A percentile compares a stretch with the other conserved stretches of the same genome.
These are phyloP conservation scores for Ophiostoma himal-ulmi DNA, from an alignment of 2,329 filamentous ascomycete species.

Conservation along the genomic window DNA sequence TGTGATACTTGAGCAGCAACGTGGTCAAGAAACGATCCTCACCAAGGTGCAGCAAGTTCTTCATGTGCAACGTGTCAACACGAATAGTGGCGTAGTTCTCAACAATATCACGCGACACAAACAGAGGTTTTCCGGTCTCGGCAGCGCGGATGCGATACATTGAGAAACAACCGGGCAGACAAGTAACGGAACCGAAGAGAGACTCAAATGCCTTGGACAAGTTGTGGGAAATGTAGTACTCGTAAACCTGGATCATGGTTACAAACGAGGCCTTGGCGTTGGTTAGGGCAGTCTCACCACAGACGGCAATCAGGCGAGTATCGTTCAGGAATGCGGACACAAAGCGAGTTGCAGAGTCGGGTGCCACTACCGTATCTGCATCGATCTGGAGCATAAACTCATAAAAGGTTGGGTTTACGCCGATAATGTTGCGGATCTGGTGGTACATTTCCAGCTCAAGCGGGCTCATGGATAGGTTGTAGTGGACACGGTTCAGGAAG, in stretches of 20 bases:
- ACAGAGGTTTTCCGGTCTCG: constrained; percentile 90
- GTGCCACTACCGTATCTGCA: constrained; percentile 88
- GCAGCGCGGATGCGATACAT: constrained; percentile 97
- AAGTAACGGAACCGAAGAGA: constrained; percentile 94
- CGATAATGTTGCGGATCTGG: constrained; percentile 97
- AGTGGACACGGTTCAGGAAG: constrained; percentile 98
- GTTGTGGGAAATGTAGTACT: constrained; percentile 99
- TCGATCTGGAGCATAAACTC: constrained; percentile 96
- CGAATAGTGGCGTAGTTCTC: constrained; percentile 86
- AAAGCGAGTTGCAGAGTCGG: constrained; percentile 86
- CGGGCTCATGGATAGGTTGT: constrained; percentile 93
- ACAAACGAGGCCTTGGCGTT: constrained; percentile 91
- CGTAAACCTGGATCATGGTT: constrained; percentile 99
- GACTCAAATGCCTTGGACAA: constrained; percentile 96
- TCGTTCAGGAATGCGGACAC: constrained; percentile 87
- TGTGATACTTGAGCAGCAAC: constrained; percentile 83
- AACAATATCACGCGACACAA: constrained; percentile 88
- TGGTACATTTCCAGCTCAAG: constrained; percentile 98
- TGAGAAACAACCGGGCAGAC: constrained; percentile 95
- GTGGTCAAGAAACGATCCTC: constrained; percentile 98
- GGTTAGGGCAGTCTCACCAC: constrained; percentile 87
- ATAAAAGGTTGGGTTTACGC: constrained; percentile 97
- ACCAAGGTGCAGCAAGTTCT: constrained; percentile 92
- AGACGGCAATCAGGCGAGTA: constrained; percentile 86
- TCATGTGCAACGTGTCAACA: constrained; percentile 97